These are phyloP conservation scores for Trypanosoma mega DNA, from an alignment of 208 protist genomes.

Conservation along the genomic window DNA sequence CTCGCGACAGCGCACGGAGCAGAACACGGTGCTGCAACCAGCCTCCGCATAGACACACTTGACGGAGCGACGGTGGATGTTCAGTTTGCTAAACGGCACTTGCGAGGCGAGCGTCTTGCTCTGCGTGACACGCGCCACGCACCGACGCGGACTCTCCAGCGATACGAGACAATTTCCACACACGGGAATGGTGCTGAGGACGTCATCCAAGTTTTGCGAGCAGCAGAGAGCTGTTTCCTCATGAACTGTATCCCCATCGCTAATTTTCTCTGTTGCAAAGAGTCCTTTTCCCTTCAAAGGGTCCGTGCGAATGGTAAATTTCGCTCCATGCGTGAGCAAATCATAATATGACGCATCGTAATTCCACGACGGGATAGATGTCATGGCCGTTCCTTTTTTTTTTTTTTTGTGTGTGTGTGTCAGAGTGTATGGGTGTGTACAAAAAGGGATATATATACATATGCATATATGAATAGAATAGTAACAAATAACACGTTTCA, in stretches of 20 bases:
- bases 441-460: slow-evolving; percentile 7
- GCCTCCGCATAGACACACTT: slow-evolving; percentile 31
- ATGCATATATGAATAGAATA: not conserved
- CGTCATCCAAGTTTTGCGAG: slow-evolving; percentile 76
- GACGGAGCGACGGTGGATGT: slow-evolving; percentile 27
- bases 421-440: slow-evolving; percentile 3
- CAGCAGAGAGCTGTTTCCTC: slow-evolving; percentile 71
- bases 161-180: slow-evolving; percentile 57
- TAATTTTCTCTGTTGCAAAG: slow-evolving; percentile 33
- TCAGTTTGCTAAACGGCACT: slow-evolving; percentile 31
- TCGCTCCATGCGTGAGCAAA: slow-evolving; percentile 32
- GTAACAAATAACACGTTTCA: slow-evolving; percentile 4
- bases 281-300: slow-evolving; percentile 69
- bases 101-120: slow-evolving; percentile 32
- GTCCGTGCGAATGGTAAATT: slow-evolving; percentile 43
- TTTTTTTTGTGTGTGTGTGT: not conserved
- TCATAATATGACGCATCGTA: slow-evolving; percentile 50
- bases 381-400: not conserved
- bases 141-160: slow-evolving; percentile 51
- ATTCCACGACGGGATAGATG: slow-evolving; percentile 39
- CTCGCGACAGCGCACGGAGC: slow-evolving; percentile 56
- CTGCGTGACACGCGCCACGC: slow-evolving; percentile 37
- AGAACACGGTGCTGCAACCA: slow-evolving; percentile 58
- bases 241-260: slow-evolving; percentile 42
- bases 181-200: slow-evolving; percentile 30